Conservation (phyloP, 2,329 filamentous ascomycete genomes). For the Camillea tinctor region DNA sequence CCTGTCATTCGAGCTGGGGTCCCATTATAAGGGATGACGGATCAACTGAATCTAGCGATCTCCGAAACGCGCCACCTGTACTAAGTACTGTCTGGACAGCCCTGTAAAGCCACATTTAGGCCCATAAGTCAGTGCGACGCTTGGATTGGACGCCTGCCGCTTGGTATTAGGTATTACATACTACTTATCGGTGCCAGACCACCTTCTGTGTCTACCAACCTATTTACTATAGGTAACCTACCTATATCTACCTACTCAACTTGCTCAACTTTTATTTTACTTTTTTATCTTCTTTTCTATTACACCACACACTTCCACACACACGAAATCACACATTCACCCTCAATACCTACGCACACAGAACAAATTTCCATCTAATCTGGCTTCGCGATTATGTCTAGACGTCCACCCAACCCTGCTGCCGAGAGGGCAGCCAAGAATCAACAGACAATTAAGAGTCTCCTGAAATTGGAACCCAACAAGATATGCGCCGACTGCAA, state of each 20-base stretch:
- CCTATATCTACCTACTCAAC: neutral
- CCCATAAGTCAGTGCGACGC: no score
- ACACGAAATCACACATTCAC: neutral
- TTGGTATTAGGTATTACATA: neutral
- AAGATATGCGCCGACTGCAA: conserved; percentile 99
- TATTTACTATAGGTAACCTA: no score
- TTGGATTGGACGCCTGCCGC: conserved; percentile 7
- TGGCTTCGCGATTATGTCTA: conserved; percentile 61
- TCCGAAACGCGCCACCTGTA: conserved; percentile 6
- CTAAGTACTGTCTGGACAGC: neutral
- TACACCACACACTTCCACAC: neutral
- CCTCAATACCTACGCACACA: neutral
- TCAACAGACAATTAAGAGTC: conserved; percentile 86
- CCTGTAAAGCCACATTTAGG: conserved; percentile 2
- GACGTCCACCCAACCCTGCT: conserved; percentile 72
- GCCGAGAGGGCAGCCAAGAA: conserved; percentile 92
- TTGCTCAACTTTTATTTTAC: neutral
- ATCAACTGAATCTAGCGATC: conserved; percentile 13
- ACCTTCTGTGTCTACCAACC: neutral
- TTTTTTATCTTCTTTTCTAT: neutral
- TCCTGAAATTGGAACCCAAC: conserved; percentile 92
- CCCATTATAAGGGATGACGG: neutral
- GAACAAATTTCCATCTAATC: neutral
- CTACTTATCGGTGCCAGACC: conserved; percentile 4
- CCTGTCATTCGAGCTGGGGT: neutral